These are phyloP conservation scores for Carex cristatella DNA, from an alignment of 176 grass and related monocot species.

Conservation along the genomic window DNA sequence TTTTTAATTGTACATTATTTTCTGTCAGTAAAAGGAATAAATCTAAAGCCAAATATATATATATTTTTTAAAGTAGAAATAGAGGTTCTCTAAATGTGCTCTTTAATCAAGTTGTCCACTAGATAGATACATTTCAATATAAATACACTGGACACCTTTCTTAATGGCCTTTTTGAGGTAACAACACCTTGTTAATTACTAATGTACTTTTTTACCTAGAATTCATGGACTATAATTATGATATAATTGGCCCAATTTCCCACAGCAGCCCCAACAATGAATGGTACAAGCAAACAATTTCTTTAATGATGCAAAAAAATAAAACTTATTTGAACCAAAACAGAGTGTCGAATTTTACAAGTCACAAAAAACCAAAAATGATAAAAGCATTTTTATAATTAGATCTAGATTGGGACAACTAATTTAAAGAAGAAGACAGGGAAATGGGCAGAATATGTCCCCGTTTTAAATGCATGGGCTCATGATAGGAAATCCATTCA, in stretches of 20 bases:
- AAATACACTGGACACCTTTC: no score
- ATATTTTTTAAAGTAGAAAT: no score
- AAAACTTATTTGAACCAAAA: neutral
- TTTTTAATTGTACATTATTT: neutral
- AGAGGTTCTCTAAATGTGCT: neutral
- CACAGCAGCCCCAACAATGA: neutral
- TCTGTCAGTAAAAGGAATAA: neutral
- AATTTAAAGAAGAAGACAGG: constrained; percentile 12
- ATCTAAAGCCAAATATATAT: no score
- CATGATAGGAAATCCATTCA: neutral
- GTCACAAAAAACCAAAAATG: constrained; percentile 1
- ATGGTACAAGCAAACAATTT: neutral
- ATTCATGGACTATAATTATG: neutral
- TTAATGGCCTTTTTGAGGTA: no score
- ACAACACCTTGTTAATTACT: neutral
- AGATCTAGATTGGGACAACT: constrained; percentile 13
- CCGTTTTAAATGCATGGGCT: constrained; percentile 11
- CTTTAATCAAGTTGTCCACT: neutral
- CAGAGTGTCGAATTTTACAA: neutral
- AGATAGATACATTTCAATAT: no score
- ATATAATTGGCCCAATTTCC: neutral
- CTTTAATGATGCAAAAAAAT: neutral
- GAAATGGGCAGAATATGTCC: constrained; percentile 3
- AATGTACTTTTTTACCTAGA: neutral
- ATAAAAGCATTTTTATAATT: neutral